These are phyloP conservation scores for Juglanconis juglandina DNA, from an alignment of 2,329 filamentous ascomycete species.

Conservation along the genomic window DNA sequence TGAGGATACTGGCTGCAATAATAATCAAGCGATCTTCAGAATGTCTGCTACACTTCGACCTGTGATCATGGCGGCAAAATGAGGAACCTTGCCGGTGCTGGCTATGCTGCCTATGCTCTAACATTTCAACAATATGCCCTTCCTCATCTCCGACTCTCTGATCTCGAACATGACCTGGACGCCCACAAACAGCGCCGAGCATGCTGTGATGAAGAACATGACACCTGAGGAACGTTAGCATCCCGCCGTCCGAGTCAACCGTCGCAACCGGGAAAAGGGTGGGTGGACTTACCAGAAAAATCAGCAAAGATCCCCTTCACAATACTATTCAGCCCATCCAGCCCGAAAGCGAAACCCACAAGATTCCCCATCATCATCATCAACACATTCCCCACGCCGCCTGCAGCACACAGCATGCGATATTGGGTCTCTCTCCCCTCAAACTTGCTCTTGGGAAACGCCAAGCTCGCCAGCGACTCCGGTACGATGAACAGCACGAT, in stretches of 20 bases:
- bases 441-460: constrained; percentile 75
- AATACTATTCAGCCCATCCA: constrained; percentile 81
- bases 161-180: constrained; percentile 97
- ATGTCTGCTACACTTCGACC: too few species aligned
- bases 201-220: constrained; percentile 69
- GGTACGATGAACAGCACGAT: constrained; percentile 91
- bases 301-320: constrained; percentile 71
- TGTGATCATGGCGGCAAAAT: neutral
- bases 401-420: constrained; percentile 74
- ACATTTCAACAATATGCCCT: constrained; percentile 80
- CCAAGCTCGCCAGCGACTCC: constrained; percentile 67
- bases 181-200: constrained; percentile 73
- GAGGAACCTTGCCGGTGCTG: neutral
- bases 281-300: constrained; percentile 55
- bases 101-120: constrained; percentile 33
- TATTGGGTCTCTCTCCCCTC: constrained; percentile 67
- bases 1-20: neutral
- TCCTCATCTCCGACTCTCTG: constrained; percentile 76
- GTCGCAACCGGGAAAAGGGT: neutral
- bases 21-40: neutral
- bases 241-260: constrained; percentile 20
- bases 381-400: constrained; percentile 77
- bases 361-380: constrained; percentile 97
- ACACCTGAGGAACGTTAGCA: constrained; percentile 47
- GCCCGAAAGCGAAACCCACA: constrained; percentile 87